Base-by-base conservation (phyloP, 2,329 filamentous ascomycete genomes). In the Diplocarpon mali region DNA sequence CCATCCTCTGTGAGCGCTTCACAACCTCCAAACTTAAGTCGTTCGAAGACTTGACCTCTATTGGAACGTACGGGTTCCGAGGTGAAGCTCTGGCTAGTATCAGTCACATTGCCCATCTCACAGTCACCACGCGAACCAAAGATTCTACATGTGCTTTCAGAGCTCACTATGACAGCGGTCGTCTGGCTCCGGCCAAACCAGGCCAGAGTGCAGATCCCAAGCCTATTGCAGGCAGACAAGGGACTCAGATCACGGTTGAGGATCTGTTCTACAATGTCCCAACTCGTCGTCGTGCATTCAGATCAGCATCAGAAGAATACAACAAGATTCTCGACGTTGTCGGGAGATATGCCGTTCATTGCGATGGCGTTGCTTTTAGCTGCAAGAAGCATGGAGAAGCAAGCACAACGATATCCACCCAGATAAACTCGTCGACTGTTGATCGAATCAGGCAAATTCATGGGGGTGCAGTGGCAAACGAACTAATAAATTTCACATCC, bases 251-350 rank as follows among this genome's bases (percentile, higher is more conserved):
- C 58, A 89, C 86, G 0, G 89, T 98, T 13, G 90, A 98, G 60
- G 92, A 98, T 62, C 68, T 98, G 10, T 98, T 98, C 64, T 98
- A 95, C 70, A 98, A 95, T 57, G 78, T 96, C 1, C 89, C 88
- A 0, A 94, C 84, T 8, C 78, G 92, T 17, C 79, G 89, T 30
- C 78, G 80, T 53, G 92, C 93, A 10, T 98, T 98, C 59, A 79
- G 92, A 34, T 96, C 90, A 12, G 69, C 85, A 14, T 85, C 88
- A 31, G 92, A 98, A 60, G 93, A 98, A 62, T 96, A 93, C 68
- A 88, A 93, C 58, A 98, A 96, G 67, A 95, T 98, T 45, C 80
- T 96, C 20, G 92, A 98, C 61, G 79, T 95, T 61, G 84, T 96
- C 8, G 88, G 92, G 12, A 80, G 86, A 35, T 96, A 98, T 65